phyloP scores from a whole-genome alignment of 257 asterid species.

The Solanum okadae region DNA sequence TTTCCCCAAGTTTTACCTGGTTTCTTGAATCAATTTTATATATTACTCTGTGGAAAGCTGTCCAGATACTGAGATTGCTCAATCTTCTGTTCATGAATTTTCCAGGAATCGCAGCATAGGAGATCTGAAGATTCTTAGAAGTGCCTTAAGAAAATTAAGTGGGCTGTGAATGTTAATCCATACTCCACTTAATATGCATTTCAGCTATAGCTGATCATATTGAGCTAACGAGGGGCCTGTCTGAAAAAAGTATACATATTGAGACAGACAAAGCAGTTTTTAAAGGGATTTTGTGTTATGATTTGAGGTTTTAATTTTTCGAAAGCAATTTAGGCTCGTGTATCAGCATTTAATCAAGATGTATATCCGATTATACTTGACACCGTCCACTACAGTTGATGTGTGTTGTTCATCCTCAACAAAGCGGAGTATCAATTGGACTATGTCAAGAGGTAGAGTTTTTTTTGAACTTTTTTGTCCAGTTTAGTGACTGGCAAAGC shows the following conservation, averaged over 20 bases:
- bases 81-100: not conserved
- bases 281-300: not conserved
- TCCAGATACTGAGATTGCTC: not conserved
- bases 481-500: conserved; percentile 39
- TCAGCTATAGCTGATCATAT: conserved; percentile 20
- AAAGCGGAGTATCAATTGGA: conserved; percentile 25
- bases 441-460: conserved; percentile 30
- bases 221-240: conserved; percentile 43
- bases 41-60: not conserved
- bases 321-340: conserved; percentile 34
- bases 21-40: not conserved
- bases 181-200: conserved; percentile 30
- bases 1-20: not conserved
- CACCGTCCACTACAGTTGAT: conserved; percentile 36
- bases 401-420: conserved; percentile 35
- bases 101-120: conserved; percentile 80
- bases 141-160: conserved; percentile 24
- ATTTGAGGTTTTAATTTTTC: not conserved
- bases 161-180: conserved; percentile 30
- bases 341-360: conserved; percentile 46
- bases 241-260: conserved; percentile 14
- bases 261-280: not conserved
- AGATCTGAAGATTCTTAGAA: conserved; percentile 39
- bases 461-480: conserved; percentile 17
- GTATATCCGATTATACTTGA: conserved; percentile 57